Conservation (phyloP, 345 rosid genomes). For the Viola odorata region DNA sequence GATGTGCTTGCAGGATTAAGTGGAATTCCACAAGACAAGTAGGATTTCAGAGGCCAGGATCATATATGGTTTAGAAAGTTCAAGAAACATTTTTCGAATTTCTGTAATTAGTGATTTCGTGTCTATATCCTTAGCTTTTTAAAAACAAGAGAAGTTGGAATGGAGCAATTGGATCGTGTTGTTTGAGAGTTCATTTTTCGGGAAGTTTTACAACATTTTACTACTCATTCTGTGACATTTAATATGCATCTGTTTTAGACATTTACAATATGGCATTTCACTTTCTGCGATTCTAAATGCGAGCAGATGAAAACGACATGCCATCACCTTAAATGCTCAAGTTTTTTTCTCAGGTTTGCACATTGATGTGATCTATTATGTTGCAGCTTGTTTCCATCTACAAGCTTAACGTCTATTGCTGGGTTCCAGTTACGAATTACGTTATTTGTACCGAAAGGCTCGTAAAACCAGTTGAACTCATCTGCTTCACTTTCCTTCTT, state of each 20-base stretch:
- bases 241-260: not conserved
- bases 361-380: too few species aligned
- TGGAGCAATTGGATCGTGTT: not conserved
- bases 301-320: not conserved
- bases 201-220: too few species aligned
- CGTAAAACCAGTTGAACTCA: too few species aligned
- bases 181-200: too few species aligned
- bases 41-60: conserved; percentile 2
- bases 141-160: too few species aligned
- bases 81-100: not conserved
- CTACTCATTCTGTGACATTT: not conserved
- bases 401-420: too few species aligned
- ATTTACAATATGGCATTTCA: not conserved
- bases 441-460: too few species aligned
- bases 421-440: too few species aligned
- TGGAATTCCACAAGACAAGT: not conserved
- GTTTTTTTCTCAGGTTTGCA: not conserved
- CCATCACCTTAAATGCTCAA: not conserved
- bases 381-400: too few species aligned
- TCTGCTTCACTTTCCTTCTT: too few species aligned
- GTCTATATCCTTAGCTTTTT: too few species aligned
- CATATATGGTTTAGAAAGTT: conserved; percentile 1
- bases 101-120: not conserved
- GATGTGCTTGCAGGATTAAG: conserved; percentile 1
- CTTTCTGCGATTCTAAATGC: not conserved